Percentiles rank a stretch among this genome's conserved stretches.
Evolutionary conservation across 352 stramenopile genomes (phyloP).

Genomic region (Aphanomyces astaci): DNA sequence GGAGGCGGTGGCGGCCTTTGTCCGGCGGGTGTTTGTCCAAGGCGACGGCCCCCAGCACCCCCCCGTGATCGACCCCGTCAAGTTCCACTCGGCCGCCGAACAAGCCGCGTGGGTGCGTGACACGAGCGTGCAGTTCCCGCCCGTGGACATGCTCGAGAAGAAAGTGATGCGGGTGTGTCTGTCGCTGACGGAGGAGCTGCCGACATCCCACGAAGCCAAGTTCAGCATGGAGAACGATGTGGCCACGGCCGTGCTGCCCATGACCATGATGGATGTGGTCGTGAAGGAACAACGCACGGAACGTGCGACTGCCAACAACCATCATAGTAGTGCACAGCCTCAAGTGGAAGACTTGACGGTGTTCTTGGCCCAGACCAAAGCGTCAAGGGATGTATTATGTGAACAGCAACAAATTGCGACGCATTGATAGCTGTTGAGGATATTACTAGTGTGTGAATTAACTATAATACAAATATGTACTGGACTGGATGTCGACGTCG

Average conservation of each 20-base stretch:
- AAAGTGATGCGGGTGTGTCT: slow-evolving; percentile 16
- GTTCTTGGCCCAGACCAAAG: not conserved
- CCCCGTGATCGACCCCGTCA: not conserved
- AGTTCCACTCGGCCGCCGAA: not conserved
- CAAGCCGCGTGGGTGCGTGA: not conserved
- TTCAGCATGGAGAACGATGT: slow-evolving; percentile 16
- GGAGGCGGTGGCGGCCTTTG: not conserved
- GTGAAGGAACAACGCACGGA: not conserved
- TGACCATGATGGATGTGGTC: slow-evolving; percentile 16
- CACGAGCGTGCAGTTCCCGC: not conserved
- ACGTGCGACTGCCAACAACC: no score
- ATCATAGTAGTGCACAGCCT: no score
- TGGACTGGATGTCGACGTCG: no score
- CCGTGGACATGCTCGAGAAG: slow-evolving; percentile 15
- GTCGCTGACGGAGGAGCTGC: slow-evolving; percentile 10
- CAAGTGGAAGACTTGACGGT: slow-evolving; percentile 4
- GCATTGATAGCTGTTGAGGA: not conserved
- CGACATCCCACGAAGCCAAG: slow-evolving; percentile 11
- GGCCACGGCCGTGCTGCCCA: slow-evolving; percentile 6
- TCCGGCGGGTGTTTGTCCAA: slow-evolving; percentile 1
- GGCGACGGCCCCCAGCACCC: not conserved
- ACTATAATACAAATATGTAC: no score
- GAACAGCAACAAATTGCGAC: not conserved
- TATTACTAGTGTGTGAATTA: not conserved
- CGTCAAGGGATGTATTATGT: no score